A percentile compares a stretch with the other conserved stretches of the same genome.
Evolutionary conservation across 352 stramenopile species (phyloP).

Genomic region (Lagenidium sp.): DNA sequence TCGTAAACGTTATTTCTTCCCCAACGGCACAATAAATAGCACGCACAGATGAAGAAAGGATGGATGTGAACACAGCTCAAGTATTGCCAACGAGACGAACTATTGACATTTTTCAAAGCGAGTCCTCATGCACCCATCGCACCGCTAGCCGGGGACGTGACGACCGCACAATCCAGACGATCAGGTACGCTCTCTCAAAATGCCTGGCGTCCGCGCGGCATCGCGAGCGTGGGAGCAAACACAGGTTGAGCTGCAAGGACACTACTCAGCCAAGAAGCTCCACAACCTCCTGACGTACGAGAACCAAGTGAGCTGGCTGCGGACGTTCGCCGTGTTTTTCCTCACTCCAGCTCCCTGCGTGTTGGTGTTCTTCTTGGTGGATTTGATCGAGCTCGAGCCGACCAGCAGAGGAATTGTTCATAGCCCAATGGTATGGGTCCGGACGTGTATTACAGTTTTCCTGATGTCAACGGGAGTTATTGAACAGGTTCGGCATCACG

Average conservation of each 20-base stretch:
- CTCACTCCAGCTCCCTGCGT: conserved; percentile 13
- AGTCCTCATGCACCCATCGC: neutral
- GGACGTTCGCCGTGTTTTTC: neutral
- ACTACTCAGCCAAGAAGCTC: conserved; percentile 16
- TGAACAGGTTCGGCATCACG: conserved; percentile 10
- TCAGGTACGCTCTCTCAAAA: no score
- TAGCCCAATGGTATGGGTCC: conserved; percentile 1
- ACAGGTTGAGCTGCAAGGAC: conserved; percentile 20
- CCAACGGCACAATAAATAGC: no score
- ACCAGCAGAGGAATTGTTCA: neutral
- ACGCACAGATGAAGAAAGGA: no score
- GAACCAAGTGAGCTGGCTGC: neutral
- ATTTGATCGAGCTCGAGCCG: conserved; percentile 14
- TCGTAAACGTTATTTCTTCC: no score
- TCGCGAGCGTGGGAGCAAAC: conserved; percentile 6
- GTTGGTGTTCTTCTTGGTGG: conserved; percentile 3
- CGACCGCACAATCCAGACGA: no score
- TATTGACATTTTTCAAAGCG: neutral
- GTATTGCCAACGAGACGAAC: no score
- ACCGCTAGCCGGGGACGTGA: no score
- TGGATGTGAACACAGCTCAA: no score
- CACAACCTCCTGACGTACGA: conserved; percentile 8
- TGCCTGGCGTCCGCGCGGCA: no score
- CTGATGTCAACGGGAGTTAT: neutral
- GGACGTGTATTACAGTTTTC: neutral